Conservation (phyloP, 768 basidiomycete species). For the Chalciporus pseudorubinellus region DNA sequence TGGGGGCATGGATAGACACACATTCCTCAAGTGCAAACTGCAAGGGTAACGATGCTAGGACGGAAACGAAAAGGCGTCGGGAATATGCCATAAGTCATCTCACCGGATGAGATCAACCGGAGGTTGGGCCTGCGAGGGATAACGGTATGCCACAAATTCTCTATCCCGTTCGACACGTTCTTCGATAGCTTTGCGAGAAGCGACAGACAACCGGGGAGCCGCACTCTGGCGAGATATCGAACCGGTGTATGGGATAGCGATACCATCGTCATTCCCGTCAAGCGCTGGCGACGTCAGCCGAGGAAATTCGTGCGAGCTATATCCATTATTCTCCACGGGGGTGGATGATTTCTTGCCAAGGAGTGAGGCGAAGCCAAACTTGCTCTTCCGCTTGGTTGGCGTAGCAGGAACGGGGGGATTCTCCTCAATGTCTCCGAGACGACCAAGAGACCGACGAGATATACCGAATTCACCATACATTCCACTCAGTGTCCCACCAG, state of each 20-base stretch:
- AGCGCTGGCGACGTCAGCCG: slow-evolving; percentile 42
- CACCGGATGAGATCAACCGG: slow-evolving; percentile 59
- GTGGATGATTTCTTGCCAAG: slow-evolving; percentile 54
- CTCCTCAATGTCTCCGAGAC: slow-evolving; percentile 32
- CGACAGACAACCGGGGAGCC: slow-evolving; percentile 57
- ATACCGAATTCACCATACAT: slow-evolving; percentile 73
- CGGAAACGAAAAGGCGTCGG: neutral
- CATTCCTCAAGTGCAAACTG: slow-evolving; percentile 3
- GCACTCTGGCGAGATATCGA: slow-evolving; percentile 53
- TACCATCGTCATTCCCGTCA: slow-evolving; percentile 49
- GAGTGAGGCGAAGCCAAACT: slow-evolving; percentile 64
- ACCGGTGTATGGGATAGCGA: slow-evolving; percentile 45
- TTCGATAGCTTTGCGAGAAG: slow-evolving; percentile 69
- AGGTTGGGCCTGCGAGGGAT: slow-evolving; percentile 71
- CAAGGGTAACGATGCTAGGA: no score
- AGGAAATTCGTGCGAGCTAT: slow-evolving; percentile 47
- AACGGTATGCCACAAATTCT: slow-evolving; percentile 84
- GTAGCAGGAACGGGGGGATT: slow-evolving; percentile 30
- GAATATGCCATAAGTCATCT: slow-evolving; percentile 4
- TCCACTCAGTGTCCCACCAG: slow-evolving; percentile 32
- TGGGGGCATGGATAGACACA: slow-evolving; percentile 9
- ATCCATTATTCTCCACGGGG: slow-evolving; percentile 31
- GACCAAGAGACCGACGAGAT: slow-evolving; percentile 57
- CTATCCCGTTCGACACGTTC: slow-evolving; percentile 81
- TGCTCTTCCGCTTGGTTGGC: slow-evolving; percentile 65